phyloP scores from a whole-genome alignment of 768 basidiomycete genomes.

The Mycena leptocephala region DNA sequence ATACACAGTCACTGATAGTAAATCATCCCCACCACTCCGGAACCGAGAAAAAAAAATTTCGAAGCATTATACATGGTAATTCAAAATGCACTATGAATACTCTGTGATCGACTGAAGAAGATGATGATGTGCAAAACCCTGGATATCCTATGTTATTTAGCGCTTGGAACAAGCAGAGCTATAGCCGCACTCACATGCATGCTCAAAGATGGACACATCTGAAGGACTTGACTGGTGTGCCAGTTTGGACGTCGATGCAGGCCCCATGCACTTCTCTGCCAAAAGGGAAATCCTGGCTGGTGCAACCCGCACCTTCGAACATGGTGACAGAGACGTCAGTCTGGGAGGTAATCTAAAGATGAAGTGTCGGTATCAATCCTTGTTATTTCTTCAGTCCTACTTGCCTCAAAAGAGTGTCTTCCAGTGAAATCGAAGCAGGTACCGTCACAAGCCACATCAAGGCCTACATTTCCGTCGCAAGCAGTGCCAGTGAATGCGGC shows the following conservation, averaged over 20 bases:
- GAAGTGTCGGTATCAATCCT: background rate
- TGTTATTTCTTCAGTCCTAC: background rate
- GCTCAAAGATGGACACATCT: background rate
- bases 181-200: background rate
- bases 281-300: background rate
- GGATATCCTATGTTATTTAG: background rate
- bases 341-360: background rate
- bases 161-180: background rate
- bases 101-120: too few relatives aligned
- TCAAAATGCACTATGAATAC: too few relatives aligned
- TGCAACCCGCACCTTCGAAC: background rate
- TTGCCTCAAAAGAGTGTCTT: background rate
- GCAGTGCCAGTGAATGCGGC: background rate
- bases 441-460: background rate
- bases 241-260: background rate
- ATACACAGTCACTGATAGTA: too few relatives aligned
- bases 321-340: background rate
- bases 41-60: too few relatives aligned
- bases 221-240: background rate
- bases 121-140: too few relatives aligned
- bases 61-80: too few relatives aligned
- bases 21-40: too few relatives aligned
- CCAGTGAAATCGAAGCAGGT: background rate
- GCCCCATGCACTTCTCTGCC: background rate
- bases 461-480: background rate